Evolutionary conservation across 495 filamentous ascomycete species (phyloP).

Genomic region (Thozetella sp.): DNA sequence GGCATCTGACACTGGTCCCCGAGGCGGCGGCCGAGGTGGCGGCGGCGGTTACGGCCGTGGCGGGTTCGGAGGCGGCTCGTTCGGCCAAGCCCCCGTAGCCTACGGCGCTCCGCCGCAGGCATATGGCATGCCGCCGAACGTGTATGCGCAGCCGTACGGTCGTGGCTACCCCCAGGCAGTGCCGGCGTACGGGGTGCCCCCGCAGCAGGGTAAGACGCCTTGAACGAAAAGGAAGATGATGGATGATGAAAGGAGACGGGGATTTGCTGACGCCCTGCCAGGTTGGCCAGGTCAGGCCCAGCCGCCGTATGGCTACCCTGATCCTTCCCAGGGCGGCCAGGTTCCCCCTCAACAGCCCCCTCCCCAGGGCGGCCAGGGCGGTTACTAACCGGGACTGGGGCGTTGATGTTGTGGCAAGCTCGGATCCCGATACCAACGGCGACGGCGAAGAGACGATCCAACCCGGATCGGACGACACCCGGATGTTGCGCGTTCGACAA

Average conservation of each 20-base stretch:
- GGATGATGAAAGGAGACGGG: conserved; percentile 4
- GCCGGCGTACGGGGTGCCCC: conserved; percentile 33
- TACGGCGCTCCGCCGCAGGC: conserved; percentile 37
- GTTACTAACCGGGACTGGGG: conserved; percentile 15
- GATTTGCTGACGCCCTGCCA: conserved; percentile 17
- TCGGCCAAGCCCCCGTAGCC: conserved; percentile 24
- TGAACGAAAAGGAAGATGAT: background rate
- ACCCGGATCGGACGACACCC: background rate
- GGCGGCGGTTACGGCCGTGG: conserved; percentile 33
- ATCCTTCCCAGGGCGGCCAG: conserved; percentile 30
- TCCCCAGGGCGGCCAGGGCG: conserved; percentile 28
- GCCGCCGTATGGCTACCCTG: conserved; percentile 37
- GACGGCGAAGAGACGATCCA: background rate
- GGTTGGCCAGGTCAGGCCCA: conserved; percentile 16
- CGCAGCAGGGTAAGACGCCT: conserved; percentile 38
- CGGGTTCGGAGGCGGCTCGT: conserved; percentile 37
- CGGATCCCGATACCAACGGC: background rate
- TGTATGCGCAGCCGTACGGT: conserved; percentile 25
- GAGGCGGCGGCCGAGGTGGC: conserved; percentile 53
- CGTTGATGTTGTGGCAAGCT: background rate
- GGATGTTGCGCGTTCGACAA: background rate
- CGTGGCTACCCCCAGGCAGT: conserved; percentile 25
- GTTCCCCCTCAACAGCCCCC: conserved; percentile 31
- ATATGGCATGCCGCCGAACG: conserved; percentile 24
- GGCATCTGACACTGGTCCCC: conserved; percentile 77